These are phyloP conservation scores for Betula pendula DNA, from an alignment of 306 rosid genomes.

Conservation along the genomic window DNA sequence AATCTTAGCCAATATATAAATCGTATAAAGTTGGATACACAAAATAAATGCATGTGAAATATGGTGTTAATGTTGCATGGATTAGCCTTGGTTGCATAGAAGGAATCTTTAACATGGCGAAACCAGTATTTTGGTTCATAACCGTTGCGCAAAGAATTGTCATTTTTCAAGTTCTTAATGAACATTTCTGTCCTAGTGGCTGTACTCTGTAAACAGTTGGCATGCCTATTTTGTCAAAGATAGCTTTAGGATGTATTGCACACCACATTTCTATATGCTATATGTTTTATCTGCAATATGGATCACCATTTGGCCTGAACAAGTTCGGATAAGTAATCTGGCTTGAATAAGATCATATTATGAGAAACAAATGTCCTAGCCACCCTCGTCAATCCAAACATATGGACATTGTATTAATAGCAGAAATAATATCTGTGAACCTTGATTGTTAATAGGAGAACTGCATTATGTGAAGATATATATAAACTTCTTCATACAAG, in stretches of 20 bases:
- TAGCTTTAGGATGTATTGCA: constrained; percentile 1
- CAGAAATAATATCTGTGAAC: neutral
- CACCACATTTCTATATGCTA: neutral
- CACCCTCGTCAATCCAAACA: too few species aligned
- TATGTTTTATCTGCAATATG: neutral
- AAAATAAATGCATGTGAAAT: neutral
- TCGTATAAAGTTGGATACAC: neutral
- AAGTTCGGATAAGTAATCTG: neutral
- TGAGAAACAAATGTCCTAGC: neutral
- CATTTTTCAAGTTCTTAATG: neutral
- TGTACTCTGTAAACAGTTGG: neutral
- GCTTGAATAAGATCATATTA: neutral
- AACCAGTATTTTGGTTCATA: neutral
- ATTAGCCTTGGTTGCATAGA: neutral
- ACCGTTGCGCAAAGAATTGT: neutral
- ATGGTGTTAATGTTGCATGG: neutral
- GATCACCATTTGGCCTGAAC: neutral
- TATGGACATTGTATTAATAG: too few species aligned
- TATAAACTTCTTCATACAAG: neutral
- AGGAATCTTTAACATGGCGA: neutral
- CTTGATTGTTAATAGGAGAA: neutral
- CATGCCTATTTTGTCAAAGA: neutral
- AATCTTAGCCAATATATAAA: neutral
- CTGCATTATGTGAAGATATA: neutral
- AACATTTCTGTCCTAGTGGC: neutral